A percentile compares a stretch with the other conserved stretches of the same genome.
Conservation (phyloP, 2,329 filamentous ascomycete species). For the Colletotrichum phormii region DNA sequence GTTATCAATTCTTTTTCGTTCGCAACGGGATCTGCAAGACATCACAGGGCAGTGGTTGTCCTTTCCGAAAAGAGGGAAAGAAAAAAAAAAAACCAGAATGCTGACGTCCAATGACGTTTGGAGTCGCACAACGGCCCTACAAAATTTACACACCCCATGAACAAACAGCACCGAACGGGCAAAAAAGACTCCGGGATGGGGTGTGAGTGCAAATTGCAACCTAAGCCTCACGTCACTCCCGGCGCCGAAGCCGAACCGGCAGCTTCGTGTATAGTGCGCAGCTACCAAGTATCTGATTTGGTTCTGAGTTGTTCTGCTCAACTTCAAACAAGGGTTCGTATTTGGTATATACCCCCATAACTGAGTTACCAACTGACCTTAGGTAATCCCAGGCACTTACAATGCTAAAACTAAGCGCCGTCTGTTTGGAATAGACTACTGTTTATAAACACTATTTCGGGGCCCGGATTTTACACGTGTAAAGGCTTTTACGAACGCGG, state of each 20-base stretch:
- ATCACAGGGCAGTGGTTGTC: background rate
- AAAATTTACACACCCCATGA: background rate
- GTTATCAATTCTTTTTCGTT: background rate
- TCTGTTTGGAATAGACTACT: background rate
- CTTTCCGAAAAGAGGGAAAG: background rate
- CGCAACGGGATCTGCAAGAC: background rate
- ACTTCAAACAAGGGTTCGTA: background rate
- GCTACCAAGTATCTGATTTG: background rate
- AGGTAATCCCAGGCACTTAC: background rate
- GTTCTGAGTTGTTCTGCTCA: background rate
- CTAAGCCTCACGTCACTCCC: background rate
- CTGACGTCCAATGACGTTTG: no score
- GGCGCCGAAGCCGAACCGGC: background rate
- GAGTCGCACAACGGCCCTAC: background rate
- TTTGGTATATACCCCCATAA: background rate
- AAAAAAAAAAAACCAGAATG: no score
- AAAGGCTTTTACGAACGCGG: background rate
- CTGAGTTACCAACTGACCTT: no score
- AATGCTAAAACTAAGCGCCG: background rate
- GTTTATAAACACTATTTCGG: background rate
- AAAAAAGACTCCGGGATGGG: background rate
- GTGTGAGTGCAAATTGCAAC: background rate
- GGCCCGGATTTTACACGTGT: background rate
- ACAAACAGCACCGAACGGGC: background rate
- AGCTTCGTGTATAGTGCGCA: background rate